Percentiles rank a stretch among this genome's conserved stretches.
phyloP scores from a whole-genome alignment of 192 early-diverging fungal species.

The Coemansia sp. region DNA sequence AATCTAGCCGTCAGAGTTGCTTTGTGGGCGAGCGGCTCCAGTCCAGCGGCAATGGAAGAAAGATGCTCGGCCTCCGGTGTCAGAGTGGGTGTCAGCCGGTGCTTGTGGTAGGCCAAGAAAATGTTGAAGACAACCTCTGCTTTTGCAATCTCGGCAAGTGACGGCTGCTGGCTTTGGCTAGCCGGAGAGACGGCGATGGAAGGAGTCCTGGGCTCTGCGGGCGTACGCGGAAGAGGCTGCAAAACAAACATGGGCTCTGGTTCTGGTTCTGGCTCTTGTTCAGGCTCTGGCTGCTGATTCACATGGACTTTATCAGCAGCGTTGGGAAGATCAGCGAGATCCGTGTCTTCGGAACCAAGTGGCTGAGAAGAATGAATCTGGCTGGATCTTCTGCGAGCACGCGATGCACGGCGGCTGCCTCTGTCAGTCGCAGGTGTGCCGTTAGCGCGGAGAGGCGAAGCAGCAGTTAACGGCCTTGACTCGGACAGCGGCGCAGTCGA shows the following conservation, averaged over 20 bases:
- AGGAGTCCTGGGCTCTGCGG: neutral
- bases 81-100: slow-evolving; percentile 15
- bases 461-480: neutral
- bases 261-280: neutral
- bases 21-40: slow-evolving; percentile 42
- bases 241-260: slow-evolving; percentile 19
- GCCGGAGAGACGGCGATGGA: neutral
- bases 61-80: slow-evolving; percentile 5
- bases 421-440: neutral
- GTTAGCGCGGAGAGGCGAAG: neutral
- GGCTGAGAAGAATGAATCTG: neutral
- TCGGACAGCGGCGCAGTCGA: slow-evolving; percentile 1
- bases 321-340: neutral
- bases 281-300: neutral
- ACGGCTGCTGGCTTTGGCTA: neutral
- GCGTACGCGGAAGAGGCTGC: slow-evolving; percentile 32
- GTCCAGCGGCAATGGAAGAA: slow-evolving; percentile 14
- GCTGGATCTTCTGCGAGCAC: slow-evolving; percentile 7
- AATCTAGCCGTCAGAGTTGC: slow-evolving; percentile 42
- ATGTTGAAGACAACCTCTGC: slow-evolving; percentile 39
- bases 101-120: slow-evolving; percentile 30
- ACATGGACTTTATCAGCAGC: neutral
- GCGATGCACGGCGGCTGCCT: slow-evolving; percentile 4
- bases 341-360: neutral
- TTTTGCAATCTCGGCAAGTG: slow-evolving; percentile 34